Base-by-base conservation (phyloP, 768 basidiomycete species). In the Kwoniella europaea region DNA sequence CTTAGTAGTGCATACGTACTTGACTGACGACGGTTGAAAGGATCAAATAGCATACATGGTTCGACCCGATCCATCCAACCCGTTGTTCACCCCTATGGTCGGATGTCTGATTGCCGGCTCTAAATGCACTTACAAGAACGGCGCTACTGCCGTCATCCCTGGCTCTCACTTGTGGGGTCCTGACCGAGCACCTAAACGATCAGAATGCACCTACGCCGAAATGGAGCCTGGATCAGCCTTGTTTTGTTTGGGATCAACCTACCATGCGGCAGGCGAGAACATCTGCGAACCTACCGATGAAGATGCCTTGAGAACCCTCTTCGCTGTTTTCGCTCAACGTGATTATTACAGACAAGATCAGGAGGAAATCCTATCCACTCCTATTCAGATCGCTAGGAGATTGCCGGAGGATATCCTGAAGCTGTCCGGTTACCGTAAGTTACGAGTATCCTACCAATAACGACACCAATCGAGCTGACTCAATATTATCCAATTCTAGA, bases 151-250 rank as follows among this genome's bases (percentile, higher is more conserved):
- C 24, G 69, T 71, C 41, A 71, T 71, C 22, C 69, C 69, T 7
- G 69, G 69, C 22, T 66, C 64, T 35, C 69, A 71, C 42, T 54
- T 71, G 6, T 71, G 69, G 69, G 55, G 56, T 42, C 58, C 56
- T 29, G 69, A 71, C 42, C 56, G 69, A 41, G n/a, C 16, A n/a
- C 69, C 69, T 27, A 66, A 71, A 42, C 35, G 27, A 16, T 53
- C 56, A 20, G 69, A 71, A 66, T 52, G 50, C 29, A 71, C 69
- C 10, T 66, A 65, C 35, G 69, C 69, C n/a, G 69, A 71, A 42
- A 71, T 71, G 69, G 69, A 71, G 42, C 69, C 69, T 57, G 69
- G 69, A 60, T 71, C 69, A 15, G 69, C 69, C 12, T 57, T 71
- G 12, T 71, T 71, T 58, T 53, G 57, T 7, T 60, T 71, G 22